phyloP scores from a whole-genome alignment of 441 rosid species.

The Mallotus repandus region DNA sequence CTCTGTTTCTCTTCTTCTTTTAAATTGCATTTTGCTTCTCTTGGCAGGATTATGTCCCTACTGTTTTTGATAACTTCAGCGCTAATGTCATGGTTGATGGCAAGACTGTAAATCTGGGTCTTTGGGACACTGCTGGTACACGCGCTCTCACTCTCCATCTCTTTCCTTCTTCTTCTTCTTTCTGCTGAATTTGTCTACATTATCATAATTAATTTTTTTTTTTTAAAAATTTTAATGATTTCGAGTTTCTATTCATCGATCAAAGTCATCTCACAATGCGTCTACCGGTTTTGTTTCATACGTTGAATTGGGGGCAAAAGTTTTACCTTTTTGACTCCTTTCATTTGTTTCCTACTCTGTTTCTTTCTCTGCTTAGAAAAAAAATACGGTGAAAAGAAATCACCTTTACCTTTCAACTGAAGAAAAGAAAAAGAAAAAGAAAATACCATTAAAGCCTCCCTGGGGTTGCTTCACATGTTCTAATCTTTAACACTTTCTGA shows the following conservation, averaged over 20 bases:
- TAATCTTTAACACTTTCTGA: background rate
- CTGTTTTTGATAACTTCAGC: conserved; percentile 89
- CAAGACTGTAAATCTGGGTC: conserved; percentile 76
- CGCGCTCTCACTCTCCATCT: background rate
- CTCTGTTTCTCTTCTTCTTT: background rate
- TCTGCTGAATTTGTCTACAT: background rate
- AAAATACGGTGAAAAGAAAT: conserved; percentile 6
- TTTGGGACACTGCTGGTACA: conserved; percentile 94
- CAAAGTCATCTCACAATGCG: conserved; percentile 1
- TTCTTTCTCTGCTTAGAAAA: conserved; percentile 8
- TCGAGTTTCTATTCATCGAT: background rate
- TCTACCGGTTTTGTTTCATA: background rate
- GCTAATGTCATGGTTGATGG: conserved; percentile 90
- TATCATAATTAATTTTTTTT: too few relatives aligned
- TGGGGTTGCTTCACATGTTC: background rate
- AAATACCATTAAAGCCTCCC: background rate
- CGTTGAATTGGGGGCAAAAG: conserved; percentile 2
- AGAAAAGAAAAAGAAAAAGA: too few relatives aligned
- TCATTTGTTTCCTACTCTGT: background rate
- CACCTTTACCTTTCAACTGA: background rate
- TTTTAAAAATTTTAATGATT: too few relatives aligned
- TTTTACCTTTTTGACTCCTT: background rate
- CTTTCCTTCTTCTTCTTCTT: background rate
- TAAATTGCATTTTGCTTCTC: conserved; percentile 4
- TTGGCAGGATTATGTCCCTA: conserved; percentile 87